Evolutionary conservation across 495 filamentous ascomycete genomes (phyloP).

Genomic region (Neurospora africana): DNA sequence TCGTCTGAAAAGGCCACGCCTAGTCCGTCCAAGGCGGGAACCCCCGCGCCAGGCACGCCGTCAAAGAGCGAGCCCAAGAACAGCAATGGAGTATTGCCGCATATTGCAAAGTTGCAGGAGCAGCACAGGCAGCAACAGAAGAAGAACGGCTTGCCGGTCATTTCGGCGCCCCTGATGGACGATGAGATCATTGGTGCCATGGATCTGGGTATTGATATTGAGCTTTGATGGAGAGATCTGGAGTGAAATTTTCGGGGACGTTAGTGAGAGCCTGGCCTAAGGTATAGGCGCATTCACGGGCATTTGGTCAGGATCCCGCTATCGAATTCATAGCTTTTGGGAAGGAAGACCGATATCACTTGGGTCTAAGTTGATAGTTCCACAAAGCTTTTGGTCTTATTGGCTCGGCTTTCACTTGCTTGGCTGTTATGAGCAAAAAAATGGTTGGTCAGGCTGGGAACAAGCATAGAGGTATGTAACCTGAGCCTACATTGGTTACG

Average conservation of each 20-base stretch:
- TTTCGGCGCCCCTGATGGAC: conserved; percentile 64
- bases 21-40: background rate
- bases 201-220: conserved; percentile 74
- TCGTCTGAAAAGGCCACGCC: conserved; percentile 8
- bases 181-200: conserved; percentile 76
- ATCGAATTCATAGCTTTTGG: background rate
- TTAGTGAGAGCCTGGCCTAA: background rate
- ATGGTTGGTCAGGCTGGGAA: background rate
- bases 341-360: background rate
- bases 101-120: conserved; percentile 41
- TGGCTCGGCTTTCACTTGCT: background rate
- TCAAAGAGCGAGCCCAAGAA: background rate
- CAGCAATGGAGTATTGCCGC: conserved; percentile 20
- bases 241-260: background rate
- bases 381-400: background rate
- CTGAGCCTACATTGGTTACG: background rate
- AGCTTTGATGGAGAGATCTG: conserved; percentile 34
- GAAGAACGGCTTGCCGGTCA: conserved; percentile 50
- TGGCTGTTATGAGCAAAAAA: background rate
- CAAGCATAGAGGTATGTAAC: background rate
- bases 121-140: conserved; percentile 44
- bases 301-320: background rate
- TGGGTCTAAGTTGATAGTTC: background rate
- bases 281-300: background rate
- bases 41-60: background rate